A percentile compares a stretch with the other conserved stretches of the same genome.
Evolutionary conservation across 495 filamentous ascomycete species (phyloP).

Genomic region (Aspergillus cavernicola): DNA sequence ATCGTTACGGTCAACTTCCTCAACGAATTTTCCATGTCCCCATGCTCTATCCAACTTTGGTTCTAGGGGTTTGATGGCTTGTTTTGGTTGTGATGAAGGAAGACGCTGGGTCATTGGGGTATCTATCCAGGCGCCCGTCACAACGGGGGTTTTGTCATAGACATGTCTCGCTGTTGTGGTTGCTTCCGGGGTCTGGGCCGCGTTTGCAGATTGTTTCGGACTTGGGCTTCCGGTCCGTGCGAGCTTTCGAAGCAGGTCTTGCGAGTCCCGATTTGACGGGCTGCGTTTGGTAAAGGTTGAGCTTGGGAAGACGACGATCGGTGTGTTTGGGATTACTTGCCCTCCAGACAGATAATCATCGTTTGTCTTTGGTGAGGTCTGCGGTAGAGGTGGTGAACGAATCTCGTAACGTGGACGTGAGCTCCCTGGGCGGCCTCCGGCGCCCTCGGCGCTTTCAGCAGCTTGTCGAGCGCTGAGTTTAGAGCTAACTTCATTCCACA

Average conservation of each 20-base stretch:
- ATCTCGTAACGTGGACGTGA: conserved; percentile 9
- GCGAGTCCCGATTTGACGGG: conserved; percentile 54
- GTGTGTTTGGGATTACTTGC: conserved; percentile 47
- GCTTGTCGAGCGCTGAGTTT: background rate
- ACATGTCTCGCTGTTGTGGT: conserved; percentile 38
- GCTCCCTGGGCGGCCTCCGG: conserved; percentile 23
- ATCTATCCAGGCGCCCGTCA: conserved; percentile 52
- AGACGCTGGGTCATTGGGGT: conserved; percentile 46
- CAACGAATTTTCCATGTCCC: background rate
- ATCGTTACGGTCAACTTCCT: background rate
- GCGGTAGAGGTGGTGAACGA: conserved; percentile 8
- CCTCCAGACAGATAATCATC: conserved; percentile 29
- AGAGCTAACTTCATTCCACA: background rate
- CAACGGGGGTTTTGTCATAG: conserved; percentile 46
- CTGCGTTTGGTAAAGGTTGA: conserved; percentile 31
- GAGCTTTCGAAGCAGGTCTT: conserved; percentile 60
- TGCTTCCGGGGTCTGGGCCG: conserved; percentile 27
- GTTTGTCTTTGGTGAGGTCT: conserved; percentile 22
- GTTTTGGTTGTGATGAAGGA: background rate
- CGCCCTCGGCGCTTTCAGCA: conserved; percentile 13
- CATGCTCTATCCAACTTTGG: background rate
- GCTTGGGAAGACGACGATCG: conserved; percentile 49
- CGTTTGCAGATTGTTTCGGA: conserved; percentile 18
- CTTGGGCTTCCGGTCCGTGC: conserved; percentile 55
- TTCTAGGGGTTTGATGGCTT: background rate